Evolutionary conservation across 768 basidiomycete species (phyloP), one percentile per base, ranked within the genome.

Genomic region (Mycena filopes): DNA sequence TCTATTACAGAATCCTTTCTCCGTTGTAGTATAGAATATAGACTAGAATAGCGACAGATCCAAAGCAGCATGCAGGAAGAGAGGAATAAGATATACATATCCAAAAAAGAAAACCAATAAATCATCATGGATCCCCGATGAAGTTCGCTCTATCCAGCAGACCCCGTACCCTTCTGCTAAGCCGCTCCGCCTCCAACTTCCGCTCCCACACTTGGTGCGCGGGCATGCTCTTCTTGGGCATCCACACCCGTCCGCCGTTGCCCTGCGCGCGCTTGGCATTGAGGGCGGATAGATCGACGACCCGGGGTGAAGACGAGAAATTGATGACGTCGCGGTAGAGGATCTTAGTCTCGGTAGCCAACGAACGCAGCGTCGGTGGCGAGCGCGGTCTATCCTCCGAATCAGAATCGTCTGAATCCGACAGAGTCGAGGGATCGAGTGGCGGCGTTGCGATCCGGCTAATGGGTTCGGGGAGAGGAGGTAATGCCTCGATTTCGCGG

Each of bases 301-400:
- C 90, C 7, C 87, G 85, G 0, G 94, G 91, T 2, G 89, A 87
- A 0, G 95, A 89, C 1, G 95, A 93, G 76, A 92, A 94, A 68
- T 85, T 84, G 71, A 96, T 89, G 11, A 98, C 92, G 67, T 97
- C 93, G n/a, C 92, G 87, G 72, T 94, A 96, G 21, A 99, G 82
- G 43, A 90, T 75, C 76, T 93, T 97, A 1, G 93, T 92, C 75
- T 98, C 94, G 0, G 89, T 91, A 1, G 89, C 81, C 46, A 98
- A 82, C 0, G 91, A 84, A 41, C 88, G 88, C 18, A 93, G 74
- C 3, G 87, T 88, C 5, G 76, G 82, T 28, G 83, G 86, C 21
- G 83, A 70, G 25, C 69, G 74, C 4, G 79, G 75, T 2, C 73
- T 69, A n/a, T 72, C 69, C 31, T 83, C 84, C 0, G 76, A 74